Base-by-base conservation (phyloP, 306 rosid species). In the Dryas alaskensis region DNA sequence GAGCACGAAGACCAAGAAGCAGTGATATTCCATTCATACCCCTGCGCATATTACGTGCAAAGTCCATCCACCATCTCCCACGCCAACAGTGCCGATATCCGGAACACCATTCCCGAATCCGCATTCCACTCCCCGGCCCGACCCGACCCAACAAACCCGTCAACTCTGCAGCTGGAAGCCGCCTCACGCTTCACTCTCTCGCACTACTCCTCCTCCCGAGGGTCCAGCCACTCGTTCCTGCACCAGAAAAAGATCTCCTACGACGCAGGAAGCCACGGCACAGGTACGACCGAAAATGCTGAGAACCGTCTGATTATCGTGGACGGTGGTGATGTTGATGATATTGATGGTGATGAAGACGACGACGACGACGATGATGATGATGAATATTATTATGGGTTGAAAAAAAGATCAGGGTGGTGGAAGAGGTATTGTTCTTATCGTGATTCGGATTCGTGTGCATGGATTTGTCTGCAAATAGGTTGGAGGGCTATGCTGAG, bases 31-130 rank as follows among this genome's bases (percentile, higher is more conserved):
- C 87, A 76, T 77, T 49, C 93, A 5, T 90, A 90, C 77, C 90
- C 89, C 3, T 88, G 86, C 39, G 77, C 87, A 7, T 89, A 93
- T 82, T 91, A 80, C 69, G 98, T 93, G 4, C 97, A 88, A 73
- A 91, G 98, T 84, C 98, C 98, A 10, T 88, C 97, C 74, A 85
- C 88, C 31, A 4, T 89, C 58, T 92, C 97, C 78, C 92, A 86
- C 7, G 87, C 88, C 60, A 85, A 91, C 75, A 88, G 88, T 51
- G 47, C 85, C 0, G 88, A 85, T 11, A 73, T 71, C 42, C 77
- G 84, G 25, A 85, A 76, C 83, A 65, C 72, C 69, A 86, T 60
- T 52, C 78, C 79, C 39, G 92, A 87, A 7, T 91, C 96, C 3
- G 60, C 84, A 9, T 81, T 78, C 68, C 88, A 83, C 47, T 84